A percentile compares a stretch with the other conserved stretches of the same genome.
Conservation (phyloP, 148 eudicot genomes). For the Agrostemma githago region DNA sequence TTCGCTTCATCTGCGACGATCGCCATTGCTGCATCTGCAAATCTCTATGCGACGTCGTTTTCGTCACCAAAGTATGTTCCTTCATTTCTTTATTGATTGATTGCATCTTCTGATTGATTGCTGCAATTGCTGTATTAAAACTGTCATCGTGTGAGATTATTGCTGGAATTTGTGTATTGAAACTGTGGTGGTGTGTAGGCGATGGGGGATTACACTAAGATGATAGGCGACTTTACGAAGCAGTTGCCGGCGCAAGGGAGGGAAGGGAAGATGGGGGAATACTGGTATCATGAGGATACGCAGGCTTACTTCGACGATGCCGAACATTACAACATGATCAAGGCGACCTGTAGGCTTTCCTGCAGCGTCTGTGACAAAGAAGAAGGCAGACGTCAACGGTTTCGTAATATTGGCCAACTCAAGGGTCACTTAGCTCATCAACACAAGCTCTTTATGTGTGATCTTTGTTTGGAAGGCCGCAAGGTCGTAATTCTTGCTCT, state of each 20-base stretch:
- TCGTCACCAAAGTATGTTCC: constrained; percentile 70
- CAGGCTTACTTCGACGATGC: constrained; percentile 78
- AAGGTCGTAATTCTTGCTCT: constrained; percentile 37
- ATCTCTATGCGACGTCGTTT: constrained; percentile 48
- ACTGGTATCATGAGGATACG: constrained; percentile 90
- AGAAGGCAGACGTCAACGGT: constrained; percentile 38
- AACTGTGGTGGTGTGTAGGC: constrained; percentile 39
- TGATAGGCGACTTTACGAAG: constrained; percentile 52
- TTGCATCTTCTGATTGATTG: background rate
- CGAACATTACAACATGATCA: constrained; percentile 89
- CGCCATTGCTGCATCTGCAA: constrained; percentile 91
- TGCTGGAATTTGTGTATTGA: background rate
- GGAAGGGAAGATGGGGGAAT: constrained; percentile 65
- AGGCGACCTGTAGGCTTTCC: constrained; percentile 91
- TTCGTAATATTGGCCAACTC: constrained; percentile 73
- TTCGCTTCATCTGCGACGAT: constrained; percentile 91
- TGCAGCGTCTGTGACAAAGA: constrained; percentile 78
- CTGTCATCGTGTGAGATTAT: too few species aligned
- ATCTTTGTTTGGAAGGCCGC: constrained; percentile 88
- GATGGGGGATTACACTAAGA: constrained; percentile 78
- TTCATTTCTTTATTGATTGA: background rate
- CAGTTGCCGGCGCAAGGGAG: constrained; percentile 50
- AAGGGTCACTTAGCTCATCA: constrained; percentile 83
- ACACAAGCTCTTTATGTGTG: constrained; percentile 75
- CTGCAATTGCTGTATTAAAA: too few species aligned